phyloP scores from a whole-genome alignment of 2,329 filamentous ascomycete genomes.

The Cladophialophora carrionii region DNA sequence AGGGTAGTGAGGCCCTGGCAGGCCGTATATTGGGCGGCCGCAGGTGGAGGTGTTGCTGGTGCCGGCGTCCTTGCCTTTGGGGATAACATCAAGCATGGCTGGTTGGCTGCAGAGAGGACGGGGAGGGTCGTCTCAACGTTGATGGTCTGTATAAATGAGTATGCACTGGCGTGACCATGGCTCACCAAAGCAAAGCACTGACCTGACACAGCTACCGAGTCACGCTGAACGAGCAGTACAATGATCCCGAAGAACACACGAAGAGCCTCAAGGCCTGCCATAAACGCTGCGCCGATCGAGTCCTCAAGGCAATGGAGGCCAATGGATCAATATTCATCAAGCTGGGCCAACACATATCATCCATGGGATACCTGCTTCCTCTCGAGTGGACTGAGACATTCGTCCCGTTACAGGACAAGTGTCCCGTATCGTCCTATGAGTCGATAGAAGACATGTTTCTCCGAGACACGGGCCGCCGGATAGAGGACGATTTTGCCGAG shows the following conservation, averaged over 20 bases:
- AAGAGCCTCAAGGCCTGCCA: slow-evolving; percentile 79
- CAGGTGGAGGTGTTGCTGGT: slow-evolving; percentile 27
- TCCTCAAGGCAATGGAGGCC: slow-evolving; percentile 83
- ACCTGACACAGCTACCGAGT: slow-evolving; percentile 72
- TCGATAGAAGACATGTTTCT: slow-evolving; percentile 87
- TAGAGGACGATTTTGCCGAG: slow-evolving; percentile 82
- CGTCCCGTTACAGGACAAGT: slow-evolving; percentile 92
- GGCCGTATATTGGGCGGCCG: slow-evolving; percentile 33
- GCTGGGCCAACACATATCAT: slow-evolving; percentile 91
- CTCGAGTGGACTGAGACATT: slow-evolving; percentile 94
- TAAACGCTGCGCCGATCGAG: slow-evolving; percentile 86
- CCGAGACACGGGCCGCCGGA: slow-evolving; percentile 74
- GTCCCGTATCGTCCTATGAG: slow-evolving; percentile 85
- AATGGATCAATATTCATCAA: slow-evolving; percentile 99
- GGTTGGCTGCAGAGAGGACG: slow-evolving; percentile 74
- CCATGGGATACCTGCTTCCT: slow-evolving; percentile 92
- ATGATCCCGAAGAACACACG: slow-evolving; percentile 67
- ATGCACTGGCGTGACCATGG: slow-evolving; percentile 34
- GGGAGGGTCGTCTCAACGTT: slow-evolving; percentile 76
- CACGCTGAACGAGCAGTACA: slow-evolving; percentile 70
- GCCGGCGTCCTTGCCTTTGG: slow-evolving; percentile 49
- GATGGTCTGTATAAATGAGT: slow-evolving; percentile 88
- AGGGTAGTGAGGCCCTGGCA: slow-evolving; percentile 26
- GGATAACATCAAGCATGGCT: slow-evolving; percentile 74
- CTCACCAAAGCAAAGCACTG: background rate